A percentile compares a stretch with the other conserved stretches of the same genome.
phyloP scores from a whole-genome alignment of 768 basidiomycete genomes.

The Phlegmacium glaucopus region DNA sequence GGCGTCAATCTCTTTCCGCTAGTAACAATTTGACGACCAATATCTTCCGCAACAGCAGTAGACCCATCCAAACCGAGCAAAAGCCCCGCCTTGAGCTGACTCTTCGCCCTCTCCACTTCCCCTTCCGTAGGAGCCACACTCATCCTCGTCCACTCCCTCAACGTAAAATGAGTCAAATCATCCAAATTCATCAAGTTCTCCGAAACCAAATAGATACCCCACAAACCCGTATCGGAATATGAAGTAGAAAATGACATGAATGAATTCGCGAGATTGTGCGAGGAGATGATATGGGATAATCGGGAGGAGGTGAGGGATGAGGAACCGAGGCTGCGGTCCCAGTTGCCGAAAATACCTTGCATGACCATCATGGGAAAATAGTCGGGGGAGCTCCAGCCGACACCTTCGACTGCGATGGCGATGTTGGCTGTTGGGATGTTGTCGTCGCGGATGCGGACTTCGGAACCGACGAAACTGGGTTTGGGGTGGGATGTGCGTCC shows the following conservation, averaged over 20 bases:
- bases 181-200: slow-evolving; percentile 95
- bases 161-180: slow-evolving; percentile 89
- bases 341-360: slow-evolving; percentile 98
- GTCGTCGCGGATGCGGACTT: slow-evolving; percentile 95
- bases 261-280: slow-evolving; percentile 95
- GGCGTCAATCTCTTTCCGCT: slow-evolving; percentile 88
- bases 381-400: slow-evolving; percentile 96
- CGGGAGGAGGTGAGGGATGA: slow-evolving; percentile 87
- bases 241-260: slow-evolving; percentile 99
- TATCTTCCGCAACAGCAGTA: slow-evolving; percentile 95
- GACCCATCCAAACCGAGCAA: slow-evolving; percentile 92
- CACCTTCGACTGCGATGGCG: slow-evolving; percentile 97
- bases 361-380: slow-evolving; percentile 99
- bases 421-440: slow-evolving; percentile 85
- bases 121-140: slow-evolving; percentile 76
- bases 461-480: slow-evolving; percentile 86
- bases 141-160: slow-evolving; percentile 96
- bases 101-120: slow-evolving; percentile 97
- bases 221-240: slow-evolving; percentile 97
- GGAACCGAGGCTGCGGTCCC: slow-evolving; percentile 95
- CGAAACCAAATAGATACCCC: slow-evolving; percentile 96
- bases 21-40: slow-evolving; percentile 96
- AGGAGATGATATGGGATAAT: slow-evolving; percentile 86
- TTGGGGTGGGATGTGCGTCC: slow-evolving; percentile 75
- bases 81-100: slow-evolving; percentile 94